Base-by-base conservation (phyloP, 1,284 basidiomycete species). In the Tylopilus orsonianus region DNA sequence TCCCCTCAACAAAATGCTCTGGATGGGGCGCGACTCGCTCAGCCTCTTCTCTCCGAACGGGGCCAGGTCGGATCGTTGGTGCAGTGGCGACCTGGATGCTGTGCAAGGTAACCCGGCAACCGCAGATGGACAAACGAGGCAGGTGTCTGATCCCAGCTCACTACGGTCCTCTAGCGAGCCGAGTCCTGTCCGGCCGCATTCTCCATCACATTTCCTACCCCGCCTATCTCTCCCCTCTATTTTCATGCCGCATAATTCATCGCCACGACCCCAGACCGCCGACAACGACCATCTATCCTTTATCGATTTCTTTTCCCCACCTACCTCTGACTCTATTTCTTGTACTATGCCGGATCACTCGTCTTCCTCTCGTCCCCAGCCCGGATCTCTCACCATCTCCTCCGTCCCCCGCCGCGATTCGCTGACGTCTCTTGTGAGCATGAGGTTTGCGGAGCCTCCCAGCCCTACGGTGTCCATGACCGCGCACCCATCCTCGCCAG, bases 281-380 rank as follows among this genome's bases (percentile, higher is more conserved):
- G 48, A 56, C 36, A 36, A 36, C 20, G 61, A 71, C 56, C 70
- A 70, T 57, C 67, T 74, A 52, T 83, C 81, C 19, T 83, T 83
- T 61, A 80, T 84, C 38, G 81, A 83, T 62, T 64, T 83, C 42
- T 62, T 69, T 40, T 77, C 79, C 0, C 71, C 75, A 46, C 54
- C 60, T 47, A 53, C 49, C 12, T 46, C 61, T 18, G 61, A 69
- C 42, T 39, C 52, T n/a, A 55, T 60, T 46, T 38, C 53, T 41
- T 52, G n/a, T 32, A 43, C 42, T 41, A 32, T 33, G 16, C 54
- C 45, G 32, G 35, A 53, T 16, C n/a, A 12, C 50, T 13, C 44
- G 36, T 32, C 44, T 18, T 23, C 49, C 23, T 32, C 53, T 56
- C 55, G 41, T 38, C 55, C 24, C 1, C 53, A 37, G 20, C 57